A percentile compares a stretch with the other conserved stretches of the same genome.
Conservation (phyloP, 2,329 filamentous ascomycete genomes). For the Fusarium papillatum region DNA sequence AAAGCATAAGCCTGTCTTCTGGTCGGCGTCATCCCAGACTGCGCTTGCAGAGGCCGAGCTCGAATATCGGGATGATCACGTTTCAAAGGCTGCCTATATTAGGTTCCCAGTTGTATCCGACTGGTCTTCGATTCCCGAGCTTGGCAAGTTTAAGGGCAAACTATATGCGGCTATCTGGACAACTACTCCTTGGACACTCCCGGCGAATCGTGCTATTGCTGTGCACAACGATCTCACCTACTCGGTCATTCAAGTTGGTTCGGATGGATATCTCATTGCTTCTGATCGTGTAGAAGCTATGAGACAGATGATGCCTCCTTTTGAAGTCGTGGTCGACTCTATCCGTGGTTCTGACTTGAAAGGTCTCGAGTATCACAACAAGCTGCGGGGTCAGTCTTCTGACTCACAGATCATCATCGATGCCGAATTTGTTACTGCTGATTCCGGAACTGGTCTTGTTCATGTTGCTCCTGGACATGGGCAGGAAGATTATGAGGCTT, state of each 20-base stretch:
- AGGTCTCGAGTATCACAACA: conserved; percentile 77
- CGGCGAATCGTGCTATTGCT: conserved; percentile 92
- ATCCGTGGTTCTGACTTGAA: conserved; percentile 77
- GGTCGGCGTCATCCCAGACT: conserved; percentile 84
- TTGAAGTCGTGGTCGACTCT: conserved; percentile 65
- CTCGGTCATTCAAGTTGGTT: conserved; percentile 70
- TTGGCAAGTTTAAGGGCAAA: conserved; percentile 58
- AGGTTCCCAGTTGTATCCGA: conserved; percentile 76
- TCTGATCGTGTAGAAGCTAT: conserved; percentile 76
- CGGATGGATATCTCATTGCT: conserved; percentile 78
- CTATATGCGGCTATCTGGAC: conserved; percentile 96
- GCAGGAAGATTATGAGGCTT: conserved; percentile 94
- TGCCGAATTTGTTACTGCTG: conserved; percentile 89
- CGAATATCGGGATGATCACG: conserved; percentile 83
- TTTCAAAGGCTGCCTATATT: conserved; percentile 82
- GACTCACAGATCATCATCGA: conserved; percentile 79
- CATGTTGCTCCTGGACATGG: conserved; percentile 96
- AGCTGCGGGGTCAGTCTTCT: conserved; percentile 72
- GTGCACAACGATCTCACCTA: conserved; percentile 84
- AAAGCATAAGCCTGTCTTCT: conserved; percentile 87
- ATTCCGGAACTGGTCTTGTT: conserved; percentile 95
- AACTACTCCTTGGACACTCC: conserved; percentile 97
- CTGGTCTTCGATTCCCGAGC: conserved; percentile 46
- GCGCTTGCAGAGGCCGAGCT: conserved; percentile 88
- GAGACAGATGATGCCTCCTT: conserved; percentile 63